Base-by-base conservation (phyloP, 306 rosid genomes). In the Sophora flavescens region DNA sequence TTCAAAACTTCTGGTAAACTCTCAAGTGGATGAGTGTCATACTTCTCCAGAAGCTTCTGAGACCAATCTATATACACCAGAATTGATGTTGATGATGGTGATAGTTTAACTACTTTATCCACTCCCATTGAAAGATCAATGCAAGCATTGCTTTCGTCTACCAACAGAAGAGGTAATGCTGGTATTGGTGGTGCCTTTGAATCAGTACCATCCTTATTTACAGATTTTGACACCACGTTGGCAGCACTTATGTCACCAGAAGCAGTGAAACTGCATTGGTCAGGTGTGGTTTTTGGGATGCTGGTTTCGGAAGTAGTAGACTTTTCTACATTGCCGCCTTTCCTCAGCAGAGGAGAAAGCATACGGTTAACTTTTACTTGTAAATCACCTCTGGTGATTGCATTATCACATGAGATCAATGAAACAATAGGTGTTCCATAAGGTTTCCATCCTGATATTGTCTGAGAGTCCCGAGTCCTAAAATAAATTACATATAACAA, bases 41-140 rank as follows among this genome's bases (percentile, higher is more conserved):
- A 92, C 76, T 84, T 85, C 58, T 92, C 90, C 75, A 92, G 58
- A 71, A 90, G 96, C 83, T 88, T 87, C 75, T 78, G 88, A 51
- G 96, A 90, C 98, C 98, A 95, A 78, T 95, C 91, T 73, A 90
- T 76, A 81, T 92, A 90, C 54, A 90, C 87, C 32, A 92, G 66
- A 44, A 90, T 79, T 44, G 89, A 77, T 33, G 85, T 18, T 22
- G 92, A 86, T 35, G 89, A 81, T 6, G 88, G 74, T 17, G 93
- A 56, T 59, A 90, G 47, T 76, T 83, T 81, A 78, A 95, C 78
- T 52, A 87, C 84, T 84, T 89, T 89, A 11, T 95, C 93, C 86
- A 80, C 89, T 63, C 90, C 97, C 80, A 83, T 89, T 47, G 92
- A 90, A 47, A 95, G 91, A 85, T 92, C 97, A 78, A 90, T 86